phyloP scores from a whole-genome alignment of 257 asterid species.

The Fraxinus quadrangulata region DNA sequence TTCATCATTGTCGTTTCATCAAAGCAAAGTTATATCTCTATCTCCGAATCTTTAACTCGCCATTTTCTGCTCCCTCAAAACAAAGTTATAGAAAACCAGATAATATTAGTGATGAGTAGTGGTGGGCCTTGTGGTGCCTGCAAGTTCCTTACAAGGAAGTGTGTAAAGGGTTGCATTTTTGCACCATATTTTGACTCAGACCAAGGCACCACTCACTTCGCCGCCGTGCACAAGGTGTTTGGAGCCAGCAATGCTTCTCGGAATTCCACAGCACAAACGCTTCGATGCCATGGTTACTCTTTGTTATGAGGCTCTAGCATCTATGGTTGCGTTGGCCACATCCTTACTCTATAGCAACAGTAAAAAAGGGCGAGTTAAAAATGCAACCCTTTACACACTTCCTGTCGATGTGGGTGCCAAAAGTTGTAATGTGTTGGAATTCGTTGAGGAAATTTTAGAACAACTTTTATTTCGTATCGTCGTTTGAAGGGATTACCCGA shows the following conservation, averaged over 20 bases:
- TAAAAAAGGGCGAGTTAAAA: too few species aligned
- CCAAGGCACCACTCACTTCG: conserved; percentile 65
- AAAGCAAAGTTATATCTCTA: background rate
- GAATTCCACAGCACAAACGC: conserved; percentile 58
- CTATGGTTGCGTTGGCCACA: conserved; percentile 66
- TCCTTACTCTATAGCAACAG: conserved; percentile 68
- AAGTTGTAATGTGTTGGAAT: too few species aligned
- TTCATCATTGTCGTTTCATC: too few species aligned
- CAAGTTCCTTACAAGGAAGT: conserved; percentile 66
- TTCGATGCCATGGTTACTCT: conserved; percentile 59
- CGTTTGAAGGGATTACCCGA: too few species aligned
- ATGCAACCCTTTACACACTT: too few species aligned
- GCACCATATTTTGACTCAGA: conserved; percentile 72
- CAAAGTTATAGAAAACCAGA: conserved; percentile 5
- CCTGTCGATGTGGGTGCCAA: too few species aligned
- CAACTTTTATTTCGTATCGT: too few species aligned
- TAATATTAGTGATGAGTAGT: conserved; percentile 25
- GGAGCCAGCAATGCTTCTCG: conserved; percentile 66
- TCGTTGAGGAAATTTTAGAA: too few species aligned
- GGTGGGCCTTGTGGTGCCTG: conserved; percentile 75
- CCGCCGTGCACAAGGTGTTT: conserved; percentile 71
- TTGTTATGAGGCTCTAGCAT: conserved; percentile 68
- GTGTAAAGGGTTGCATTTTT: conserved; percentile 56
- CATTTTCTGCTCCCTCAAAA: background rate
- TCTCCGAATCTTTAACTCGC: conserved; percentile 27